Percentiles rank a stretch among this genome's conserved stretches.
These are phyloP conservation scores for Hebeloma cylindrosporum DNA, from an alignment of 768 basidiomycete genomes.

Conservation along the genomic window DNA sequence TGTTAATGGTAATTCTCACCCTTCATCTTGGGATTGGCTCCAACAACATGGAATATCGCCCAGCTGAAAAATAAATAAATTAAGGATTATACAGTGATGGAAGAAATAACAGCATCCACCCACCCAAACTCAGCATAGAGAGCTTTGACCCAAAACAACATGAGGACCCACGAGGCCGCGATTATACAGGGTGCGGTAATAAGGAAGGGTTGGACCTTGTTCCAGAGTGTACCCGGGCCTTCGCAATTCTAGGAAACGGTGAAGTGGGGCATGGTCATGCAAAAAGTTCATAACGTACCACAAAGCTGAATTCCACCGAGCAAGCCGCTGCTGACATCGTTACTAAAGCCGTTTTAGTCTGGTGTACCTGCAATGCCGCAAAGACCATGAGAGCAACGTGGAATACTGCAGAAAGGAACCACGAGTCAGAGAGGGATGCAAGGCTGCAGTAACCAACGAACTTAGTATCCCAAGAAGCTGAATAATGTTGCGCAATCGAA, in stretches of 20 bases:
- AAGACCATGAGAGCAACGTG: constrained; percentile 73
- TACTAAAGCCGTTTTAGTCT: constrained; percentile 67
- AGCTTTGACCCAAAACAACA: constrained; percentile 68
- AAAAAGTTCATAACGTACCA: constrained; percentile 37
- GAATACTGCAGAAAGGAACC: constrained; percentile 55
- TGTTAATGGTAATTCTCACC: constrained; percentile 42
- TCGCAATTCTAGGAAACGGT: constrained; percentile 40
- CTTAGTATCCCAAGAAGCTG: constrained; percentile 74
- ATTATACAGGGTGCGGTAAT: constrained; percentile 74
- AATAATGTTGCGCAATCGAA: constrained; percentile 74
- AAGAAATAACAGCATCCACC: constrained; percentile 22
- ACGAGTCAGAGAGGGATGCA: neutral
- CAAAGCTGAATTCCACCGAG: constrained; percentile 30
- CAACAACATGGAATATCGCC: constrained; percentile 90
- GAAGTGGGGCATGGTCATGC: neutral
- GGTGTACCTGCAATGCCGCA: constrained; percentile 73
- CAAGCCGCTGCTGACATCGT: constrained; percentile 26
- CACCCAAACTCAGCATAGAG: constrained; percentile 86
- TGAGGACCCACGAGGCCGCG: constrained; percentile 58
- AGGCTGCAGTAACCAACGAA: constrained; percentile 30
- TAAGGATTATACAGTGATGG: neutral
- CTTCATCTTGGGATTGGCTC: constrained; percentile 83
- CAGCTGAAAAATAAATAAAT: constrained; percentile 47
- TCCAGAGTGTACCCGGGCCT: constrained; percentile 58
- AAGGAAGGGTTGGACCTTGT: constrained; percentile 60